Evolutionary conservation across 192 early-diverging fungal species (phyloP).

Genomic region (Backusella liffmaniae): DNA sequence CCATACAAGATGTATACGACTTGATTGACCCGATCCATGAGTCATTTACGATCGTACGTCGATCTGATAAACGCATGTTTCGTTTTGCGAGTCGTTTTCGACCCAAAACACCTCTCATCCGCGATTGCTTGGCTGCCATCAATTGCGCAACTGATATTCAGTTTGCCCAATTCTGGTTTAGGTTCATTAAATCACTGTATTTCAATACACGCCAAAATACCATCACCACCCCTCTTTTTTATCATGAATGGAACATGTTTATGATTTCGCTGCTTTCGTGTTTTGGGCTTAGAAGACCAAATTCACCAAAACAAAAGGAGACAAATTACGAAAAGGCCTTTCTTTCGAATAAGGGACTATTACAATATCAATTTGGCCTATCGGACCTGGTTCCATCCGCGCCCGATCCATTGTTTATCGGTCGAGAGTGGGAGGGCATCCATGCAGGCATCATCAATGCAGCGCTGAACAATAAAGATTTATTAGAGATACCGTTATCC

Average conservation of each 20-base stretch:
- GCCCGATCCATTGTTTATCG: background rate
- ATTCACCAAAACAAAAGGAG: background rate
- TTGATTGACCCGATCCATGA: slow-evolving; percentile 4
- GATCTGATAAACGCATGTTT: background rate
- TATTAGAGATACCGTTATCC: background rate
- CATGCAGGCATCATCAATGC: background rate
- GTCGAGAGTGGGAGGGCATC: background rate
- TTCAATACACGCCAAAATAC: background rate
- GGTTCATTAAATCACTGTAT: background rate
- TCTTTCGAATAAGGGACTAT: background rate
- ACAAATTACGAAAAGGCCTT: background rate
- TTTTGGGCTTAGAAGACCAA: background rate
- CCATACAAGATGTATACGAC: background rate
- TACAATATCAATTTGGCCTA: background rate
- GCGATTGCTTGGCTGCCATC: slow-evolving; percentile 14
- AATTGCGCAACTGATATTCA: background rate
- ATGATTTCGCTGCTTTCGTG: background rate
- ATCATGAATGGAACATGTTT: slow-evolving; percentile 16
- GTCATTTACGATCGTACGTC: background rate
- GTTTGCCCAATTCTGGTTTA: slow-evolving; percentile 6
- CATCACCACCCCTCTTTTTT: background rate
- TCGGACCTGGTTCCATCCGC: background rate
- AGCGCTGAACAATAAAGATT: background rate
- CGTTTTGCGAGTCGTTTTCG: background rate
- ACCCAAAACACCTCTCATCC: background rate